Evolutionary conservation across 441 rosid genomes (phyloP).

Genomic region (Euphorbia corollata): DNA sequence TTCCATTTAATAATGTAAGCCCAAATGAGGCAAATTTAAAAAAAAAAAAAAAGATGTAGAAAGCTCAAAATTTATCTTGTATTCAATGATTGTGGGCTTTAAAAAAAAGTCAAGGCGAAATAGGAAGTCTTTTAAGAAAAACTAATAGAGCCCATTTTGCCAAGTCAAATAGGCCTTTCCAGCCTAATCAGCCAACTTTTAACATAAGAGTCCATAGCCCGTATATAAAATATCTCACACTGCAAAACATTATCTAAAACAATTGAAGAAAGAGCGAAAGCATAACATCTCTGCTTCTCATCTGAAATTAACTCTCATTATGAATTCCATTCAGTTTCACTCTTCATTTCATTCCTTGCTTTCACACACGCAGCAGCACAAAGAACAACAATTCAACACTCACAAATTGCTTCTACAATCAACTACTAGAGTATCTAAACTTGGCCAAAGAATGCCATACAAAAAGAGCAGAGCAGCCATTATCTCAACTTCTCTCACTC

Average conservation of each 20-base stretch:
- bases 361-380: conserved; percentile 4
- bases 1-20: too few species aligned
- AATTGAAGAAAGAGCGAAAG: background rate
- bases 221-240: background rate
- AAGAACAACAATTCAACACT: background rate
- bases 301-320: background rate
- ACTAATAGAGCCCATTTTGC: background rate
- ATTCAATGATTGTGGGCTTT: too few species aligned
- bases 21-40: too few species aligned
- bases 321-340: conserved; percentile 15
- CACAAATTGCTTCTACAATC: background rate
- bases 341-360: conserved; percentile 10
- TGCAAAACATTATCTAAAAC: background rate
- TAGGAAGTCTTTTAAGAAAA: too few species aligned
- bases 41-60: too few species aligned
- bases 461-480: conserved; percentile 21
- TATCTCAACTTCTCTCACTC: conserved; percentile 18
- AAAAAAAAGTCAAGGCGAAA: too few species aligned
- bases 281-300: too few species aligned
- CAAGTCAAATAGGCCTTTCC: background rate
- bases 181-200: background rate
- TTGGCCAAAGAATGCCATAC: background rate
- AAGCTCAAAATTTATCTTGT: too few species aligned
- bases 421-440: background rate
- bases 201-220: background rate